Evolutionary conservation across 306 rosid species (phyloP).

Genomic region (Cucumis hystrix): DNA sequence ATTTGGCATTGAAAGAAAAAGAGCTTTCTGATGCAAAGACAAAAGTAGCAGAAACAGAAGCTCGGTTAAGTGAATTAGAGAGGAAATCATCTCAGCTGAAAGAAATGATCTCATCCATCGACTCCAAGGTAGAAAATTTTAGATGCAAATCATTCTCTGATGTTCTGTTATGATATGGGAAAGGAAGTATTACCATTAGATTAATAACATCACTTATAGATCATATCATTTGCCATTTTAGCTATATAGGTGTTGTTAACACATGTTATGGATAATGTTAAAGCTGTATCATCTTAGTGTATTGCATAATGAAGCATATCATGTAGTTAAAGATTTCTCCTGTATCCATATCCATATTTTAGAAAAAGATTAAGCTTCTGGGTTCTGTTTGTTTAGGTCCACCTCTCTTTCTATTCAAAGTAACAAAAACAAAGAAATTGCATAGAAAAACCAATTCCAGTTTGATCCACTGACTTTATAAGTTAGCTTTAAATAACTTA

Average conservation of each 20-base stretch:
- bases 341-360: neutral
- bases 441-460: neutral
- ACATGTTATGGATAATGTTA: neutral
- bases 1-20: constrained; percentile 45
- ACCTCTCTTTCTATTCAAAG: neutral
- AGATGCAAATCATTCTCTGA: constrained; percentile 33
- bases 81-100: constrained; percentile 31
- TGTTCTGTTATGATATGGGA: constrained; percentile 27
- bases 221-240: neutral
- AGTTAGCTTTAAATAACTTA: too few species aligned
- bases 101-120: constrained; percentile 22
- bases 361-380: neutral
- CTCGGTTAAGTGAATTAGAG: constrained; percentile 49
- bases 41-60: constrained; percentile 32
- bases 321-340: neutral
- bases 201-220: neutral
- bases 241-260: neutral
- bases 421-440: neutral
- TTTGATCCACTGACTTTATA: too few species aligned
- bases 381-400: neutral
- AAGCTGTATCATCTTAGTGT: neutral
- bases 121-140: constrained; percentile 45
- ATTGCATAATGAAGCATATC: neutral
- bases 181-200: neutral
- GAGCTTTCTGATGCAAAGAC: constrained; percentile 36